These are phyloP conservation scores for Coemansia sp. DNA, from an alignment of 192 early-diverging fungal genomes.

Conservation along the genomic window DNA sequence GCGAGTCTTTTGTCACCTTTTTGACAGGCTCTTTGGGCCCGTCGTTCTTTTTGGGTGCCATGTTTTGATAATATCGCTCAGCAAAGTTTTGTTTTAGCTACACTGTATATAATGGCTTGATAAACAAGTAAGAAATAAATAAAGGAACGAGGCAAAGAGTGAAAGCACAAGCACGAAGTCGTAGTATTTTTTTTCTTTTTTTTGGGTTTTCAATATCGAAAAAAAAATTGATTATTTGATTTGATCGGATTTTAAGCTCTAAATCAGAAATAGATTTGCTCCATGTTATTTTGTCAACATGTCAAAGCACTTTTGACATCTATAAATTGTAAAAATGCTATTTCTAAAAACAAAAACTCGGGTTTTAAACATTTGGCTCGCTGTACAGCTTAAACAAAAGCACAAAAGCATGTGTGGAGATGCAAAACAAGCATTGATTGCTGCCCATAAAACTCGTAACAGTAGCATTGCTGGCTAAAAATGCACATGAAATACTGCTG, in stretches of 20 bases:
- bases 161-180: not conserved
- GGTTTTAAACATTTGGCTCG: too few species aligned
- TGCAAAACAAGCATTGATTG: too few species aligned
- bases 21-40: constrained; percentile 34
- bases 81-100: too few species aligned
- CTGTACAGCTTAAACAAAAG: too few species aligned
- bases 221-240: not conserved
- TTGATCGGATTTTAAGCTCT: not conserved
- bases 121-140: not conserved
- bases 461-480: too few species aligned
- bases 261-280: constrained; percentile 28
- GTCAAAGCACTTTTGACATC: too few species aligned
- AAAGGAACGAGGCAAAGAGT: not conserved
- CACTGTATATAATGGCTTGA: too few species aligned
- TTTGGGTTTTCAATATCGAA: not conserved
- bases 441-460: too few species aligned
- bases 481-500: too few species aligned
- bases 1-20: constrained; percentile 63
- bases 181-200: not conserved
- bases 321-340: not conserved
- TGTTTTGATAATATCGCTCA: constrained; percentile 9
- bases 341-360: not conserved
- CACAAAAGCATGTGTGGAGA: too few species aligned
- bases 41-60: constrained; percentile 38
- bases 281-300: too few species aligned